Percentiles rank a stretch among this genome's conserved stretches.
Evolutionary conservation across 2,329 filamentous ascomycete species (phyloP).

Genomic region (Penicillium brevicompactum): DNA sequence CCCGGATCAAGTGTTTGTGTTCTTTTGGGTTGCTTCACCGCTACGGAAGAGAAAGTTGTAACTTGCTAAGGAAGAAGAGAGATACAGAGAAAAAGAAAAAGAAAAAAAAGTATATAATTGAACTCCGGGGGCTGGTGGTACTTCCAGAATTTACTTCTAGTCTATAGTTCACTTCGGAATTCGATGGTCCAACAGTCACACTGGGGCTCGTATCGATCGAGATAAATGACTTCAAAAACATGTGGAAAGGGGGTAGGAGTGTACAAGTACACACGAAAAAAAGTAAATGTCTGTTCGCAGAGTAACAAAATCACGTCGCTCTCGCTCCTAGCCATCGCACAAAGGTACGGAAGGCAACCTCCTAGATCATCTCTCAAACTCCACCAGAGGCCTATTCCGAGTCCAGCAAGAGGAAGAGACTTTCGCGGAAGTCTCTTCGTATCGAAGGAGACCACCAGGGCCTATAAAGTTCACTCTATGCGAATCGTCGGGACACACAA

Average conservation of each 20-base stretch:
- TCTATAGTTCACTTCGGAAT: neutral
- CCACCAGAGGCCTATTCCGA: neutral
- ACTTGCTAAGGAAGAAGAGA: too few relatives aligned
- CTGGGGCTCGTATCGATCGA: neutral
- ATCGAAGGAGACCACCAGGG: conserved; percentile 10
- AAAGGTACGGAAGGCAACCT: conserved; percentile 8
- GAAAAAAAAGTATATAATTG: neutral
- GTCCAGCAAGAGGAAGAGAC: neutral
- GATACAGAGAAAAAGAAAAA: too few relatives aligned
- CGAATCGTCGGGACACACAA: conserved; percentile 21
- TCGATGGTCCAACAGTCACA: neutral
- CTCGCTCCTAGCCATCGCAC: neutral
- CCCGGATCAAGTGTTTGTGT: neutral
- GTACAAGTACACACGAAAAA: neutral
- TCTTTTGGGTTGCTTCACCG: conserved; percentile 10
- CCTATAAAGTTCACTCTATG: conserved; percentile 21
- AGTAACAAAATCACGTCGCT: neutral
- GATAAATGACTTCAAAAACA: neutral
- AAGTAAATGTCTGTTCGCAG: neutral
- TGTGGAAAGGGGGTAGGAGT: neutral
- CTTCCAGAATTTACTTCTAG: neutral
- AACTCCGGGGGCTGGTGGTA: neutral
- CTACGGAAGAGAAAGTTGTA: conserved; percentile 1
- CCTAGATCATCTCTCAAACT: neutral
- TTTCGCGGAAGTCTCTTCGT: neutral